A percentile compares a stretch with the other conserved stretches of the same genome.
Conservation (phyloP, 2,329 filamentous ascomycete genomes). For the Calonectria pteridis region DNA sequence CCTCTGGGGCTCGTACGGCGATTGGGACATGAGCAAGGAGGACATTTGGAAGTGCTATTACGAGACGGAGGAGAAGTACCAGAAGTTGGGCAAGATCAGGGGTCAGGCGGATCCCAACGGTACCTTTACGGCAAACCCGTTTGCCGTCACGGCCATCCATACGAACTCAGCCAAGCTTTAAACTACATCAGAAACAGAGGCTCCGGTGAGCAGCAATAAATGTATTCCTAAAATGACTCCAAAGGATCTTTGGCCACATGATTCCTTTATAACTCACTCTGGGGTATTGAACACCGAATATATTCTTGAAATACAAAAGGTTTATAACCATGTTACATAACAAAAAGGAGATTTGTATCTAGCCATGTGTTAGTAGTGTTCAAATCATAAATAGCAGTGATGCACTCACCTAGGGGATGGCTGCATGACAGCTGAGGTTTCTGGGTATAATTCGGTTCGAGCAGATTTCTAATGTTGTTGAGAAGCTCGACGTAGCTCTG, state of each 20-base stretch:
- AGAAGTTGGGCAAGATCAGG: conserved; percentile 46
- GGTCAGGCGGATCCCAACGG: conserved; percentile 51
- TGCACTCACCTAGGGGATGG: conserved; percentile 86
- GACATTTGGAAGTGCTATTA: conserved; percentile 52
- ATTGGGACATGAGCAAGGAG: conserved; percentile 49
- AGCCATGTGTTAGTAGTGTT: conserved; percentile 3
- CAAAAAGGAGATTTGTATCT: conserved; percentile 76
- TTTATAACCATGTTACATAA: conserved; percentile 63
- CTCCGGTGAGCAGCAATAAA: not conserved
- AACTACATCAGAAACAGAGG: not conserved
- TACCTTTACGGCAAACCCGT: conserved; percentile 53
- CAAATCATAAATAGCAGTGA: not conserved
- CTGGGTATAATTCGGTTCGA: conserved; percentile 88
- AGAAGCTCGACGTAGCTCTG: conserved; percentile 97
- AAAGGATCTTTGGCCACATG: not conserved
- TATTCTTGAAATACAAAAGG: not conserved
- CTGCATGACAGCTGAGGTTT: conserved; percentile 97
- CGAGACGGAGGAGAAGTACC: conserved; percentile 51
- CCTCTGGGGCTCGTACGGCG: conserved; percentile 56
- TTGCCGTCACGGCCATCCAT: conserved; percentile 35
- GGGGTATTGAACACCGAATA: not conserved
- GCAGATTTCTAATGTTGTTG: conserved; percentile 93
- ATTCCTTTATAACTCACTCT: too few relatives aligned
- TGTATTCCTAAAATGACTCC: not conserved
- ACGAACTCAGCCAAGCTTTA: not conserved